Evolutionary conservation across 345 rosid species (phyloP), one percentile per base, ranked within the genome.

Genomic region (Gossypium thurberi): DNA sequence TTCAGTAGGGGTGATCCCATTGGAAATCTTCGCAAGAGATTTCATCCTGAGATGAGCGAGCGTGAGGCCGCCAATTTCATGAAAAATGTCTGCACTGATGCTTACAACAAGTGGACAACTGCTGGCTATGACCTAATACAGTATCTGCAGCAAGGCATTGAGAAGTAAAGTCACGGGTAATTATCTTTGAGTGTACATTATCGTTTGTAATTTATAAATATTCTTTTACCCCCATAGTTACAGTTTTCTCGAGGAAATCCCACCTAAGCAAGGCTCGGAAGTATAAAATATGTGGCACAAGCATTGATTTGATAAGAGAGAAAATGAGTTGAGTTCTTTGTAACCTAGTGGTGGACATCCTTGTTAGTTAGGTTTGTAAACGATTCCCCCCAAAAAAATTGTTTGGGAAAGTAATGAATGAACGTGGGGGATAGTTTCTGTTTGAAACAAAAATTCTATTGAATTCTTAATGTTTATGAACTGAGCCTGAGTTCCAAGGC

Each of bases 1-100:
- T 93, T 96, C 79, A 91, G 99, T 78, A 75, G 97, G 79, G 98
- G 99, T 1, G 98, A 96, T 64, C 97, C 98, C 52, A 96, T 96
- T 1, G 95, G 93, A 50, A 96, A 96, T 76, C 90, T 93, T n/a
- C 93, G 98, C 60, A 96, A 91, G 83, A 90, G 99, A 81, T 93
- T 96, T 75, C 95, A 84, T 76, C 99, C 99, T 0, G 97, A 93
- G 82, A 90, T 91, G 99, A 91, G 86, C 4, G 99, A 96, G 73
- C 93, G 98, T 2, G 99, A 90, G 85, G 99, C 99, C 1, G 99
- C 98, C 68, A 88, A 82, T 71, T 93, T 88, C 83, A 96, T 96
- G 99, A 91, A 81, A 57, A 84, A 79, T 13, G 92, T 87, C 3
- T 96, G 97, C 80, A 87, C 85, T 1, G 99, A 96, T 18, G 95